Base-by-base conservation (phyloP, 257 asterid genomes). In the Oldenlandia corymbosa region DNA sequence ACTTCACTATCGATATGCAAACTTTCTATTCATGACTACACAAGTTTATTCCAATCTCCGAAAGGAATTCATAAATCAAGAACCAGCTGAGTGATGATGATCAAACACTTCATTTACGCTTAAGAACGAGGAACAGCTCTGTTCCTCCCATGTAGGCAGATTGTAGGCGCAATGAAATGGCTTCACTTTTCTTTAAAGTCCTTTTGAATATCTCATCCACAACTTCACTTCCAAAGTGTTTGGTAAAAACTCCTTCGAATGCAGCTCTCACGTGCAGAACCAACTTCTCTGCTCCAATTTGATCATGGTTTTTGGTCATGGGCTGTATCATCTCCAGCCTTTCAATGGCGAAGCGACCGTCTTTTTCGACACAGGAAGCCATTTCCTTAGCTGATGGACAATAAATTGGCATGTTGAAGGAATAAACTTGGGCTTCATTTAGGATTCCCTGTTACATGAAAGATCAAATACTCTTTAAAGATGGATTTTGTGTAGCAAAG, bases 331-430 rank as follows among this genome's bases (percentile, higher is more conserved):
- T 20, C 49, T 81, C 83, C 73, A 79, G 69, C 68, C 59, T 70
- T 61, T 83, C 84, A 3, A 81, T 75, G 31, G 43, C 63, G 71
- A 83, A 83, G 66, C 51, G 54, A 4, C 57, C 65, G 32, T 59
- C 78, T 57, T 27, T 71, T 62, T 71, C 69, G 18, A 80, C 74
- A 63, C 71, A 47, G 12, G 42, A 64, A 73, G 77, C 65, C 46
- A 85, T 58, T 30, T 85, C 87, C 62, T 75, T 51, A 32, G 76
- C 74, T 59, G 66, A 65, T 30, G 84, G 53, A n/a, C 66, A 72
- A 49, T 82, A 82, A 47, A 71, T 27, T 7, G 87, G 92, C 43
- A 85, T 69, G 71, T 85, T 80, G 78, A 80, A 85, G 20, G 87
- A 43, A 55, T 80, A 76, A 1, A 78, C 79, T 73, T 64, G 65